These are phyloP conservation scores for Ophiostoma piceae DNA, from an alignment of 2,329 filamentous ascomycete species.

Conservation along the genomic window DNA sequence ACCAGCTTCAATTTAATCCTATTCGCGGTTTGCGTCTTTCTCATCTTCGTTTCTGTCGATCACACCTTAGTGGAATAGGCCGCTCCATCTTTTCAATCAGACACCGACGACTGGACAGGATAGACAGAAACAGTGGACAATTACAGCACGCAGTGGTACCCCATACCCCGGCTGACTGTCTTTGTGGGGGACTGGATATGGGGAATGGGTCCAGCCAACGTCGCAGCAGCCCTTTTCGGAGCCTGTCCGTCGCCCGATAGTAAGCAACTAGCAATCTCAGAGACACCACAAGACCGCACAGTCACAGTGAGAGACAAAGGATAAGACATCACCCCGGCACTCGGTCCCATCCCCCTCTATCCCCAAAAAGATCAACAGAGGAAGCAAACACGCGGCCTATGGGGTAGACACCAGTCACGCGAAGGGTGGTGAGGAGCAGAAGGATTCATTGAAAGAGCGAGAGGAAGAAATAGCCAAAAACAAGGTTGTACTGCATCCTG, in stretches of 20 bases:
- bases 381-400: neutral
- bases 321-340: neutral
- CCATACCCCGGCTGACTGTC: neutral
- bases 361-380: neutral
- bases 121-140: neutral
- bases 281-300: neutral
- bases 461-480: neutral
- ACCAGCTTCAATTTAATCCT: neutral
- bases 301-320: neutral
- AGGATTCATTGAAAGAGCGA: neutral
- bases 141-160: neutral
- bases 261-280: neutral
- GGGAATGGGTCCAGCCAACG: neutral
- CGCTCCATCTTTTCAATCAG: neutral
- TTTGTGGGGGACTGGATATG: constrained; percentile 4
- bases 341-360: neutral
- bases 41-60: neutral
- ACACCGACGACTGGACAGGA: neutral
- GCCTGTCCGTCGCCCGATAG: neutral
- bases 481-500: constrained; percentile 1
- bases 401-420: neutral
- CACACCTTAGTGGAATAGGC: neutral
- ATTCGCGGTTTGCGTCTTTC: neutral
- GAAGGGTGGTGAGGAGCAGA: neutral
- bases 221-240: neutral